A percentile compares a stretch with the other conserved stretches of the same genome.
Evolutionary conservation across 2,329 filamentous ascomycete species (phyloP).

Genomic region (Pezicula neosporulosa): DNA sequence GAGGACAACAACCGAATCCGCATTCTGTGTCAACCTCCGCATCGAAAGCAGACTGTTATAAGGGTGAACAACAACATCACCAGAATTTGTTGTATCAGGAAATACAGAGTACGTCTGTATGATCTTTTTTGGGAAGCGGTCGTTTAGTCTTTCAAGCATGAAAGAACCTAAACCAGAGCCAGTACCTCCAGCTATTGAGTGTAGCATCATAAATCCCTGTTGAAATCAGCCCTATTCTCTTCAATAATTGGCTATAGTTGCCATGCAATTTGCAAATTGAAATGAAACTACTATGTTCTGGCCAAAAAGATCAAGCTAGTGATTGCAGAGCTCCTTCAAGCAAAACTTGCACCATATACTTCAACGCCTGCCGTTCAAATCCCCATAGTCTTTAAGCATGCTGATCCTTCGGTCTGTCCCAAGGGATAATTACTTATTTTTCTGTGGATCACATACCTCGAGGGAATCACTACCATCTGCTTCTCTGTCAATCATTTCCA

Average conservation of each 20-base stretch:
- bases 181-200: conserved; percentile 96
- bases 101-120: conserved; percentile 99
- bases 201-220: conserved; percentile 95
- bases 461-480: conserved; percentile 97
- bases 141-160: conserved; percentile 90
- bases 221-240: conserved; percentile 18
- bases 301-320: too few species aligned
- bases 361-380: too few species aligned
- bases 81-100: conserved; percentile 81
- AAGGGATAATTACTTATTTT: too few species aligned
- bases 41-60: conserved; percentile 96
- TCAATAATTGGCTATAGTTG: background rate
- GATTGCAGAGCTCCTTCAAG: too few species aligned
- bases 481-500: conserved; percentile 99
- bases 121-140: conserved; percentile 97
- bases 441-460: conserved; percentile 51
- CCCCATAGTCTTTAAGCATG: too few species aligned
- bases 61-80: conserved; percentile 93
- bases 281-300: too few species aligned
- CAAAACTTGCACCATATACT: too few species aligned
- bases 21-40: conserved; percentile 88
- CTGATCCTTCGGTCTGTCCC: too few species aligned
- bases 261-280: conserved; percentile 3
- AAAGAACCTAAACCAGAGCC: conserved; percentile 96
- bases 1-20: conserved; percentile 94